phyloP scores from a whole-genome alignment of 139 green algal species.

The Pseudopediastrum boryanum region DNA sequence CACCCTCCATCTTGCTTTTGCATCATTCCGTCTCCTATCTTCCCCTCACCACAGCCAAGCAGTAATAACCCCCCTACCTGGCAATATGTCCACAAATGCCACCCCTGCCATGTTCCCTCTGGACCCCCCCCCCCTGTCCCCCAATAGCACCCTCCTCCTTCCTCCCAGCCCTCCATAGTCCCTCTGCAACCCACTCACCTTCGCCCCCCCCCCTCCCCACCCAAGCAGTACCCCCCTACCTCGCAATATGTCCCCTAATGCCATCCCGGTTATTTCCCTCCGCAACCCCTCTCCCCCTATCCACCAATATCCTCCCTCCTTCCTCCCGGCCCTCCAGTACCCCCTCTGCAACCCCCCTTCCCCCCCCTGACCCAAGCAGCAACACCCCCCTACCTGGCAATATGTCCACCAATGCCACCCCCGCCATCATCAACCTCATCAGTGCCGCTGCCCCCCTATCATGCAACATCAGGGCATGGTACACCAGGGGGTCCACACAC shows the following conservation, averaged over 20 bases:
- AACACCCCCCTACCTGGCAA: not conserved
- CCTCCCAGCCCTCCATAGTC: no score
- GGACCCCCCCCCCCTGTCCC: no score
- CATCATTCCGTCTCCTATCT: not conserved
- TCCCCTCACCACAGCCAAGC: not conserved
- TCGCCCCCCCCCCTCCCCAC: no score
- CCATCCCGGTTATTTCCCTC: not conserved
- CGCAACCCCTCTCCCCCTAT: not conserved
- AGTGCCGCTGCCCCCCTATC: not conserved
- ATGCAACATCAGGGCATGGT: slow-evolving; percentile 25
- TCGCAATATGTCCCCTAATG: not conserved
- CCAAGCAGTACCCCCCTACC: no score
- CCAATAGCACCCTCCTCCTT: no score
- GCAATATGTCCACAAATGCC: not conserved
- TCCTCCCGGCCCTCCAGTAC: not conserved
- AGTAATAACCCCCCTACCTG: not conserved
- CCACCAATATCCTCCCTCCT: not conserved
- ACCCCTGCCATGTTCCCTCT: not conserved
- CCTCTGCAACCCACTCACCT: no score
- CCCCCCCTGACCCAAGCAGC: not conserved
- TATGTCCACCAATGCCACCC: not conserved
- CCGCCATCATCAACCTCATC: slow-evolving; percentile 16
- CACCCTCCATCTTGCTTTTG: not conserved
- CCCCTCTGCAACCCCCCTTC: not conserved
- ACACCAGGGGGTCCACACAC: slow-evolving; percentile 8